phyloP scores from a whole-genome alignment of 495 filamentous ascomycete species.

The Hypoxylon lienhwacheense region DNA sequence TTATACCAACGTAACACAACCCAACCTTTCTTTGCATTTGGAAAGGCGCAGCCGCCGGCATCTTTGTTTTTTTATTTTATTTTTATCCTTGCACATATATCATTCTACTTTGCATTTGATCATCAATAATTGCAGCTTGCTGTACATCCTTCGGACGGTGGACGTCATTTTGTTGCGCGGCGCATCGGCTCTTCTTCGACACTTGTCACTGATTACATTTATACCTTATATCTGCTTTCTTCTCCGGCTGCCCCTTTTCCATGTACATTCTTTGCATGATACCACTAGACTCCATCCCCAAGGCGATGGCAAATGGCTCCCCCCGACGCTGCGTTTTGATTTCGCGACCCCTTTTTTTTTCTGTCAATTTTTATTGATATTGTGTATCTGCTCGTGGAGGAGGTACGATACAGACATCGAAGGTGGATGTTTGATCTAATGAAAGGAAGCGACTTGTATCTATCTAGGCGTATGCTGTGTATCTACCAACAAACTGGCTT shows the following conservation, averaged over 20 bases:
- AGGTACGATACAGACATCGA: not conserved
- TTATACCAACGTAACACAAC: slow-evolving; percentile 12
- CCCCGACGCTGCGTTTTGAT: slow-evolving; percentile 8
- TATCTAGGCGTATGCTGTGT: slow-evolving; percentile 21
- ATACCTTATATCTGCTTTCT: slow-evolving; percentile 3
- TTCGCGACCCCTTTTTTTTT: slow-evolving; percentile 8
- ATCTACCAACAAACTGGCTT: slow-evolving; percentile 16
- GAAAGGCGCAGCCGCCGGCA: slow-evolving; percentile 34
- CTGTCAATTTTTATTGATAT: slow-evolving; percentile 3
- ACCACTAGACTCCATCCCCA: slow-evolving; percentile 28
- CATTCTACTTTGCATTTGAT: slow-evolving; percentile 19
- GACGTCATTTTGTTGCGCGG: slow-evolving; percentile 17
- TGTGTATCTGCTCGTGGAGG: slow-evolving; percentile 1
- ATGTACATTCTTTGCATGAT: slow-evolving; percentile 32
- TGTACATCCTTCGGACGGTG: slow-evolving; percentile 33
- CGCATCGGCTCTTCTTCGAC: slow-evolving; percentile 17
- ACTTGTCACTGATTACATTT: slow-evolving; percentile 5
- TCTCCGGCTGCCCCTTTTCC: slow-evolving; percentile 22
- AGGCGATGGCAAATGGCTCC: slow-evolving; percentile 13
- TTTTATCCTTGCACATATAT: slow-evolving; percentile 23
- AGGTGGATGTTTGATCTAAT: slow-evolving; percentile 14
- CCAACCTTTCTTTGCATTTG: slow-evolving; percentile 29
- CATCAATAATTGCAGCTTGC: slow-evolving; percentile 23
- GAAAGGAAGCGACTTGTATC: slow-evolving; percentile 17
- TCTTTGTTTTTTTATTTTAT: slow-evolving; percentile 5